Evolutionary conservation across 306 rosid species (phyloP).

Genomic region (Sphenostylis stenocarpa): DNA sequence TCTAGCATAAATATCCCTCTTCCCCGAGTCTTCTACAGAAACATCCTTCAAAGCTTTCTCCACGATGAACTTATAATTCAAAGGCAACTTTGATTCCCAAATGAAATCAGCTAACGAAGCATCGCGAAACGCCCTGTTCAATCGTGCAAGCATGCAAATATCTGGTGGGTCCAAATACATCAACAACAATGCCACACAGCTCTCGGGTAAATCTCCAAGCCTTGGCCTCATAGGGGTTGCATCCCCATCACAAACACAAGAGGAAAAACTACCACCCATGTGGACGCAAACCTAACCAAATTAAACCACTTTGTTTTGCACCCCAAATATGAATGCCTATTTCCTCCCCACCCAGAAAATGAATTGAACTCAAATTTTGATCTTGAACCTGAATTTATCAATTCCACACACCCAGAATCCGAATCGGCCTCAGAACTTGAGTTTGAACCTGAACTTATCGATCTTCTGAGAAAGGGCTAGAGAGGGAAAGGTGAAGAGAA

Average conservation of each 20-base stretch:
- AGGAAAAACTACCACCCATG: conserved; percentile 69
- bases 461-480: conserved; percentile 58
- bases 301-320: background rate
- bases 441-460: conserved; percentile 63
- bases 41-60: conserved; percentile 50
- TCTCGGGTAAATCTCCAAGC: conserved; percentile 84
- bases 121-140: conserved; percentile 68
- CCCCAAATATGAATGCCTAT: background rate
- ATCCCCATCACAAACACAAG: conserved; percentile 46
- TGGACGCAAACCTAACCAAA: background rate
- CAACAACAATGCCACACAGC: conserved; percentile 72
- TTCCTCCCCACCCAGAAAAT: conserved; percentile 18
- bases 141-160: conserved; percentile 66
- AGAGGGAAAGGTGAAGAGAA: conserved; percentile 37
- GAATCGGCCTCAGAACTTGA: conserved; percentile 37
- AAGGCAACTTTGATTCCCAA: conserved; percentile 87
- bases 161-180: conserved; percentile 70
- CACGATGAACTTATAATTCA: conserved; percentile 59
- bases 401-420: conserved; percentile 21
- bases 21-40: conserved; percentile 39
- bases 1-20: conserved; percentile 67
- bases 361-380: conserved; percentile 40
- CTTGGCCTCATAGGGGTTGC: conserved; percentile 41
- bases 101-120: conserved; percentile 85
- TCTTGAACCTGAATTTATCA: conserved; percentile 58